phyloP scores from a whole-genome alignment of 768 basidiomycete species.

The Lactarius deliciosus region DNA sequence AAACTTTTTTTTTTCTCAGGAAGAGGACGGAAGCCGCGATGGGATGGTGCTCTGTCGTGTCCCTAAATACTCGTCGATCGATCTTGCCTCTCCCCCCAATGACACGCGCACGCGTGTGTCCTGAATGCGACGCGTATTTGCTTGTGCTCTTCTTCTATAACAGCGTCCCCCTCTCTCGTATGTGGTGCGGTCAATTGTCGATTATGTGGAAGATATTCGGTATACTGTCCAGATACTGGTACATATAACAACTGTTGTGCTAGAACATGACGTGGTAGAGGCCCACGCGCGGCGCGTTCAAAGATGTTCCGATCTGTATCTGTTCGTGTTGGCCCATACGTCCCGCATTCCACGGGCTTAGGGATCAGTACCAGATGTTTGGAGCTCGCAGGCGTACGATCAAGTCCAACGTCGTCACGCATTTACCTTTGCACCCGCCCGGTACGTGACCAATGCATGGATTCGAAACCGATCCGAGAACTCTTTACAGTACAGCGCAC shows the following conservation, averaged over 20 bases:
- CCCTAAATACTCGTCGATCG: neutral
- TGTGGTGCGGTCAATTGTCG: neutral
- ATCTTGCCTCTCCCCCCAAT: neutral
- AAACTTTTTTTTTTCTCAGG: neutral
- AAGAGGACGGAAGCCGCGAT: neutral
- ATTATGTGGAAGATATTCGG: neutral
- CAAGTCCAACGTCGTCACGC: neutral
- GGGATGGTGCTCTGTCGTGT: too few species aligned
- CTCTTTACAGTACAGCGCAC: neutral
- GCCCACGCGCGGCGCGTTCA: neutral
- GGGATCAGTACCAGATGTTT: neutral
- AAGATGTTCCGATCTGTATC: neutral
- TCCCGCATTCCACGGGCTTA: neutral
- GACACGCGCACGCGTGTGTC: neutral
- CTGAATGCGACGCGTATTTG: neutral
- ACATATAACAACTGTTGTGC: neutral
- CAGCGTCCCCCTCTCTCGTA: neutral
- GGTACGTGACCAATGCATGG: neutral
- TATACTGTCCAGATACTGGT: neutral
- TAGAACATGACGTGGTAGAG: neutral
- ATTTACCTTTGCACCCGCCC: neutral
- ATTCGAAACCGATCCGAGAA: neutral
- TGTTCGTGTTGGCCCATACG: neutral
- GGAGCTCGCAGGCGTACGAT: neutral
- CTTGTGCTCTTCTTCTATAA: neutral